Evolutionary conservation across 768 basidiomycete species (phyloP), one percentile per base, ranked within the genome.

Genomic region (Serendipita vermifera): DNA sequence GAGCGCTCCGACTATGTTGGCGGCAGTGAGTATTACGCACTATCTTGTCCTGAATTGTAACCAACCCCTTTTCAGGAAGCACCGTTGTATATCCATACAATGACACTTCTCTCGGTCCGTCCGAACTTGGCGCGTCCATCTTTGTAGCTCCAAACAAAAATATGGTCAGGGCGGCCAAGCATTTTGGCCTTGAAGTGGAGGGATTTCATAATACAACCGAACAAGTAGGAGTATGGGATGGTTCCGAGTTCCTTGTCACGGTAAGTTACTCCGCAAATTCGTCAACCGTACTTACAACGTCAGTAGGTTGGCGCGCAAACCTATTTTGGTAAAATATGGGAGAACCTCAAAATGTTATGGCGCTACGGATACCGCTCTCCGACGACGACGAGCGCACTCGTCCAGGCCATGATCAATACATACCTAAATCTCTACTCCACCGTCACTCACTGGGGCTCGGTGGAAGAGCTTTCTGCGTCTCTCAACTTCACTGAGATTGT

Each of bases 71-170:
- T 22, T 17, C 63, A 93, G 89, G 90, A 39, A 87, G 83, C 66
- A 90, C 81, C 9, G 73, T 74, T 5, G 82, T 92, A 3, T 75
- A 84, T 61, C 90, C 90, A 3, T 81, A 90, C 65, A 69, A 69
- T 48, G 76, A 82, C 60, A 65, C 70, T 3, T 74, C 69, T 40
- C 72, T 84, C 15, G 74, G 75, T 24, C 78, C 82, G 22, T 69
- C 88, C 24, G 93, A 96, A 64, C 73, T 93, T 1, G 93, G 92
- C 0, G 93, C 83, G 0, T 84, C 82, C n/a, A 83, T 93, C 56
- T 96, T 93, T 64, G 83, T 93, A 26, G 55, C 53, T 13, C 61
- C 64, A 1, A 56, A 57, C 11, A 81, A 72, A 64, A 82, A 83
- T 64, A 55, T 84, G 55, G 71, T 73, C 72, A 79, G 88, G 56